Evolutionary conservation across 176 grass and related monocot genomes (phyloP), one percentile per base, ranked within the genome.

Genomic region (Otatea glauca): DNA sequence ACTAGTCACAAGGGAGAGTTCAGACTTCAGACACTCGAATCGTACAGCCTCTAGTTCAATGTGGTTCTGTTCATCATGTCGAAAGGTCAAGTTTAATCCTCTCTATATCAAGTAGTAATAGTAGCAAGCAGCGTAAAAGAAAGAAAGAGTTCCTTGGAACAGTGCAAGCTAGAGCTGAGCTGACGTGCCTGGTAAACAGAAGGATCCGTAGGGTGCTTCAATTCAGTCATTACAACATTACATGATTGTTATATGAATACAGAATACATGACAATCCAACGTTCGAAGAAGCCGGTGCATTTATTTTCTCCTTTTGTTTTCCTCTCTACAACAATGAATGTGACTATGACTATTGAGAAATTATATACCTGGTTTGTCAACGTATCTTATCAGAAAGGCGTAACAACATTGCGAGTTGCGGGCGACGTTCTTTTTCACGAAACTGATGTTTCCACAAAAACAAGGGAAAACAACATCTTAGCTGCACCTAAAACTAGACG

Each of bases 321-420:
- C 81, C 42, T 61, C 67, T 87, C 87, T 90, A 87, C 89, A 85
- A 76, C 24, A 81, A 82, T 82, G 83, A 81, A 84, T 78, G 44
- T 84, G 48, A 66, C 68, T 86, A 84, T 68, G 75, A 73, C 88
- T 90, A 83, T 50, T 24, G 29, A 51, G 39, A 79, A 84, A 68
- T 80, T 90, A 90, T 83, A 73, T 86, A 90, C 80, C 61, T 68
- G 20, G 60, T 75, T 66, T 76, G 34, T 39, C 7, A 84, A 67
- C 44, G 18, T 75, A 68, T n/a, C n/a, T n/a, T n/a, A n/a, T 70
- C 32, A 68, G 43, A 62, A 74, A 59, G 44, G 43, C 54, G 87
- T 74, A 83, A 68, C 81, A 85, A 53, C 51, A 45, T 37, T 49
- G 34, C 70, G 44, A 55, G 13, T 37, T 49, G 34, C 77, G 35